Conservation (phyloP, 176 grass and related monocot species). For the Triticum turgidum region DNA sequence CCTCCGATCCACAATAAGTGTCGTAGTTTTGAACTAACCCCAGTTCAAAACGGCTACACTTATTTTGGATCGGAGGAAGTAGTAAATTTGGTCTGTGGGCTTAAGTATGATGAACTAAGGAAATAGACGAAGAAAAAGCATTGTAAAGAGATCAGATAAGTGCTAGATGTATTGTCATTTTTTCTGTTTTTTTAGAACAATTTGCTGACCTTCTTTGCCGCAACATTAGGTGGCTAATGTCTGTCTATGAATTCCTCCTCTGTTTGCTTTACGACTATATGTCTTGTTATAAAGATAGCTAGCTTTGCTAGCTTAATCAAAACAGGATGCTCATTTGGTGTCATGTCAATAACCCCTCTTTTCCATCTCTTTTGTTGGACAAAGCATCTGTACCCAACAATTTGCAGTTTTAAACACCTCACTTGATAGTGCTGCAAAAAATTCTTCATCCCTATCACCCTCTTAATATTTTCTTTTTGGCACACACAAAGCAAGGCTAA, state of each 20-base stretch:
- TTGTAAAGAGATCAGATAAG: background rate
- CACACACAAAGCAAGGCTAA: background rate
- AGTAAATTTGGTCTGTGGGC: background rate
- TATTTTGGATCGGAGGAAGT: too few species aligned
- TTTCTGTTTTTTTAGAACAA: background rate
- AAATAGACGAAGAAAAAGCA: background rate
- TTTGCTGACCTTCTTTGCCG: background rate
- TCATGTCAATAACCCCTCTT: constrained; percentile 42
- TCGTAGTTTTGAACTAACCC: too few species aligned
- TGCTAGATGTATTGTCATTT: background rate
- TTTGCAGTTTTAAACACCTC: constrained; percentile 38
- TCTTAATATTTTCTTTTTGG: background rate
- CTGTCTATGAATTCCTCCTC: constrained; percentile 40
- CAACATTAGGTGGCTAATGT: constrained; percentile 33
- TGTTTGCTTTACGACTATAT: constrained; percentile 41
- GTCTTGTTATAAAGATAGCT: constrained; percentile 52
- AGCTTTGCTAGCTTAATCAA: constrained; percentile 58
- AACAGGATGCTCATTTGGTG: constrained; percentile 44
- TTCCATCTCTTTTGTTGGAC: constrained; percentile 33
- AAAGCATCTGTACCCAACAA: constrained; percentile 48
- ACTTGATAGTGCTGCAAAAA: constrained; percentile 28
- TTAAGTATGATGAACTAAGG: background rate
- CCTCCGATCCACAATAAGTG: too few species aligned
- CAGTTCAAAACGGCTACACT: too few species aligned
- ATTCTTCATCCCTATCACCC: constrained; percentile 16